phyloP scores from a whole-genome alignment of 371 early-diverging fungal species.

The Syncephalis plumigaleata region DNA sequence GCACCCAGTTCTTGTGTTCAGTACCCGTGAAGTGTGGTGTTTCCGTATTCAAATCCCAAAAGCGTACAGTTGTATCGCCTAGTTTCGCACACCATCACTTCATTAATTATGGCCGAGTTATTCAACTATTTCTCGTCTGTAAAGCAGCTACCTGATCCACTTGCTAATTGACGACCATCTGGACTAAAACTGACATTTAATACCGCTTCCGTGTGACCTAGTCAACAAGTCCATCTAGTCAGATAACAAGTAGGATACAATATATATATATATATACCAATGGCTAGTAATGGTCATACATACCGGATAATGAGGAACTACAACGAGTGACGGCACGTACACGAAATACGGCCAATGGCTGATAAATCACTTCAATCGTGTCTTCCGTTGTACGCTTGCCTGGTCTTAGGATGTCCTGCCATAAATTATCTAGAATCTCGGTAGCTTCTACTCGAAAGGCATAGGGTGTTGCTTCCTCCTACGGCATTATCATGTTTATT shows the following conservation, averaged over 20 bases:
- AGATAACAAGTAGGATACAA: neutral
- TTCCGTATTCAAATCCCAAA: slow-evolving; percentile 95
- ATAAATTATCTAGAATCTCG: slow-evolving; percentile 56
- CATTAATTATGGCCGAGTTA: too few species aligned
- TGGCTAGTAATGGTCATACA: too few species aligned
- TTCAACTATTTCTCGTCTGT: too few species aligned
- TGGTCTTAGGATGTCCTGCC: slow-evolving; percentile 51
- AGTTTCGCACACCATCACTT: neutral
- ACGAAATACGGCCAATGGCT: slow-evolving; percentile 87
- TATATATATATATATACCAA: neutral
- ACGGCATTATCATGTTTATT: neutral
- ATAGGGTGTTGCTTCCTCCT: slow-evolving; percentile 79
- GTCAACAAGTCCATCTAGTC: neutral
- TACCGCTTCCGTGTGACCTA: slow-evolving; percentile 88
- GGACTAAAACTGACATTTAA: slow-evolving; percentile 78
- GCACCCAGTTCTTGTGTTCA: slow-evolving; percentile 85
- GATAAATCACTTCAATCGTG: slow-evolving; percentile 67
- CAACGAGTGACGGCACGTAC: slow-evolving; percentile 85
- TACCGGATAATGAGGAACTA: slow-evolving; percentile 62
- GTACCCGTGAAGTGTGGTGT: slow-evolving; percentile 38
- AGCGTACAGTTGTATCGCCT: slow-evolving; percentile 84
- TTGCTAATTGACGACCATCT: slow-evolving; percentile 79
- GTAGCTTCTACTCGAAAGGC: slow-evolving; percentile 72
- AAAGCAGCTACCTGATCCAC: slow-evolving; percentile 53
- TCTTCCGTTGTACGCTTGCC: slow-evolving; percentile 67